Evolutionary conservation across 768 basidiomycete species (phyloP).

Genomic region (Macrolepiota dolichaula): DNA sequence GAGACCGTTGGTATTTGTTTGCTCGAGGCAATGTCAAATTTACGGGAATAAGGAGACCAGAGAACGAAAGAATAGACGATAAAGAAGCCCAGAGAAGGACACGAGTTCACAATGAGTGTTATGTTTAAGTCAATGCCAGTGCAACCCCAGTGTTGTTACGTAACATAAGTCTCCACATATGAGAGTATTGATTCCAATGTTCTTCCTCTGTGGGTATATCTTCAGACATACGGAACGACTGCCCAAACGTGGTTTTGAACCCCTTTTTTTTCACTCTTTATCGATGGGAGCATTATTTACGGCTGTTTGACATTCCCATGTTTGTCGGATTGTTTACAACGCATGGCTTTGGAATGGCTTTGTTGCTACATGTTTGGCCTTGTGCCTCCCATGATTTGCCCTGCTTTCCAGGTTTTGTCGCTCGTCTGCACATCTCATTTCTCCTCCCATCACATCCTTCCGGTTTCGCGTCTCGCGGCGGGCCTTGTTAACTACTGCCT

Average conservation of each 20-base stretch:
- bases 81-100: background rate
- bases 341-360: slow-evolving; percentile 37
- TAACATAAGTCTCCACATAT: background rate
- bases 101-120: background rate
- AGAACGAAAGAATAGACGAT: background rate
- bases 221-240: background rate
- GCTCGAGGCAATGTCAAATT: background rate
- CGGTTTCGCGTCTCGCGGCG: slow-evolving; percentile 27
- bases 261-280: background rate
- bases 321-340: slow-evolving; percentile 31
- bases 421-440: slow-evolving; percentile 18
- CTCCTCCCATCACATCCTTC: slow-evolving; percentile 22
- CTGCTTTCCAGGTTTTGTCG: slow-evolving; percentile 27
- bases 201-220: background rate
- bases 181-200: background rate
- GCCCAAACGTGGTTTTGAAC: background rate
- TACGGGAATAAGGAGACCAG: background rate
- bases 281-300: background rate
- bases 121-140: background rate
- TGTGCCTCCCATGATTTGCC: slow-evolving; percentile 33
- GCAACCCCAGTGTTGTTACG: background rate
- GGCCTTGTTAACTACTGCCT: slow-evolving; percentile 12
- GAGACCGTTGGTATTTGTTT: background rate
- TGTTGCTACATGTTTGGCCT: slow-evolving; percentile 31
- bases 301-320: slow-evolving; percentile 15